These are phyloP conservation scores for Amylocystis lapponica DNA, from an alignment of 768 basidiomycete species.

Conservation along the genomic window DNA sequence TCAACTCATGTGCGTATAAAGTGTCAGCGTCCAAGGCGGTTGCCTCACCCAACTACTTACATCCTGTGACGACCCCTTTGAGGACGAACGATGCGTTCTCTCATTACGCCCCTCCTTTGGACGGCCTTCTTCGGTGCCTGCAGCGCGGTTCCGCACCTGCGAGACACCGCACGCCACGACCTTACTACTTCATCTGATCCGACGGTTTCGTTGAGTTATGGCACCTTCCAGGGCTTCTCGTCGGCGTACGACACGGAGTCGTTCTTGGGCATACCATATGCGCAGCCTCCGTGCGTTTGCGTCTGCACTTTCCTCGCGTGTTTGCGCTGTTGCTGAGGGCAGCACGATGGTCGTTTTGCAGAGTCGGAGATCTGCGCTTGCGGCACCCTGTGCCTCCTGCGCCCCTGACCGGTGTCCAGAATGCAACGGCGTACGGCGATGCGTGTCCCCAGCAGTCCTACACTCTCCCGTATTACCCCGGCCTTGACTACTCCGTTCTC, in stretches of 20 bases:
- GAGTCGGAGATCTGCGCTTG: conserved; percentile 32
- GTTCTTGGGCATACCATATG: conserved; percentile 39
- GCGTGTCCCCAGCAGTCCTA: conserved; percentile 19
- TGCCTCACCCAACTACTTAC: no score
- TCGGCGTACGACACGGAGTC: conserved; percentile 17
- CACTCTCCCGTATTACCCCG: neutral
- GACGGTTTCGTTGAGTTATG: conserved; percentile 23
- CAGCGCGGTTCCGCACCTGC: no score
- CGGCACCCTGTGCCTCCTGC: conserved; percentile 27
- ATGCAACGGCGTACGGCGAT: conserved; percentile 13
- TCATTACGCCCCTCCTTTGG: no score
- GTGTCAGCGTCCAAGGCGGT: no score
- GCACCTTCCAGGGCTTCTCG: conserved; percentile 21
- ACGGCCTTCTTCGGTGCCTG: no score
- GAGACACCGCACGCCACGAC: no score
- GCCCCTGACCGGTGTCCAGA: conserved; percentile 13
- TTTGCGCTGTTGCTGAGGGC: neutral
- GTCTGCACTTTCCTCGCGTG: neutral
- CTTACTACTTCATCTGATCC: neutral
- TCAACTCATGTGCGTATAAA: no score
- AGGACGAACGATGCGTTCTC: no score
- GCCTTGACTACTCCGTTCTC: neutral
- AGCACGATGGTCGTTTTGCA: no score
- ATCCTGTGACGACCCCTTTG: no score
- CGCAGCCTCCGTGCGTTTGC: conserved; percentile 30